These are phyloP conservation scores for Pholiota microspora DNA, from an alignment of 768 basidiomycete species.

Conservation along the genomic window DNA sequence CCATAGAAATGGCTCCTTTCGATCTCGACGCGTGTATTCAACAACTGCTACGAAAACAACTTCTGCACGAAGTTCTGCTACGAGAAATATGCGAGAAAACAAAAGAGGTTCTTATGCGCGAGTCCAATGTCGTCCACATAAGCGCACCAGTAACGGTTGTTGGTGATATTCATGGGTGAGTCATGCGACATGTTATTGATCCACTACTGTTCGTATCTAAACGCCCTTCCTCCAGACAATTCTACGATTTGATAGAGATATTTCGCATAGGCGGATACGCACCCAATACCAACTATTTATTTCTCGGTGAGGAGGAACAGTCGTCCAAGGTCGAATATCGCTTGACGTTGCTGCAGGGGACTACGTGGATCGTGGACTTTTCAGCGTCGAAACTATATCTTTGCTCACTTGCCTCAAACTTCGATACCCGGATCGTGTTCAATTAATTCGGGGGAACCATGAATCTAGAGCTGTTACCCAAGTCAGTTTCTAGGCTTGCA, in stretches of 20 bases:
- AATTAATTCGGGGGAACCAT: slow-evolving; percentile 96
- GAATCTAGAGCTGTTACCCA: slow-evolving; percentile 98
- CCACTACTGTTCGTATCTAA: slow-evolving; percentile 30
- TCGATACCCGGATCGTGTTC: slow-evolving; percentile 94
- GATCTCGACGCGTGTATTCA: slow-evolving; percentile 97
- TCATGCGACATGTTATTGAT: slow-evolving; percentile 16
- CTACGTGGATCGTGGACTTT: slow-evolving; percentile 96
- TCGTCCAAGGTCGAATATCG: slow-evolving; percentile 12
- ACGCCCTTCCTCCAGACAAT: slow-evolving; percentile 72
- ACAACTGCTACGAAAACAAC: slow-evolving; percentile 86
- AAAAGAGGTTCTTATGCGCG: slow-evolving; percentile 98
- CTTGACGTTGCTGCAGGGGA: slow-evolving; percentile 59
- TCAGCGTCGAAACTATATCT: slow-evolving; percentile 98
- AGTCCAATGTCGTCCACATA: slow-evolving; percentile 98
- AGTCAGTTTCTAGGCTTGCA: slow-evolving; percentile 47
- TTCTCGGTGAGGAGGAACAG: slow-evolving; percentile 66
- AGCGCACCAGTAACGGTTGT: slow-evolving; percentile 97
- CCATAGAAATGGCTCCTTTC: slow-evolving; percentile 61
- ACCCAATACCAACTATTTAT: slow-evolving; percentile 96
- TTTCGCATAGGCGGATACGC: slow-evolving; percentile 98
- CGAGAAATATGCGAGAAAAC: slow-evolving; percentile 99
- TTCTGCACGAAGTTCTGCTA: slow-evolving; percentile 90
- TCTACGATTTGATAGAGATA: slow-evolving; percentile 98
- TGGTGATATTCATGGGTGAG: slow-evolving; percentile 98
- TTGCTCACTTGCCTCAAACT: slow-evolving; percentile 95